Evolutionary conservation across 495 filamentous ascomycete genomes (phyloP), one percentile per base, ranked within the genome.

Genomic region (Neurospora sp.): DNA sequence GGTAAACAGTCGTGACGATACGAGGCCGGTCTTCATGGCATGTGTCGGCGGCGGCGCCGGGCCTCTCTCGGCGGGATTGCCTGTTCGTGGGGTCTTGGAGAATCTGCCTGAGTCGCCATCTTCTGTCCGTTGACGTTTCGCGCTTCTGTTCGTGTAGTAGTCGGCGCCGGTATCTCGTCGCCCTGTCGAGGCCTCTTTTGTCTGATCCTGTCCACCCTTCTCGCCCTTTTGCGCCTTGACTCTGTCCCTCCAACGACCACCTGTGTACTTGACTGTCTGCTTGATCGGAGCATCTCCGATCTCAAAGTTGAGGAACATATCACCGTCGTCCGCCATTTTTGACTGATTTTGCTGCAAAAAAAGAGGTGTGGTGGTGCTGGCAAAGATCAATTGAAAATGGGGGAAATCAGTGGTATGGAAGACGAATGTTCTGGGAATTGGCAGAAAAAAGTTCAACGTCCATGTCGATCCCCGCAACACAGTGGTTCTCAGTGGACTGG

Each of bases 1-100:
- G 4, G 94, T 91, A 82, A 97, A 98, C 5, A 99, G 85, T 31
- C 95, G 96, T 39, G 96, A 98, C 35, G 96, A 89, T 70, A 98
- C 87, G 69, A 82, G 80, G 54, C 82, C 81, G 20, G 81, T 78
- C 72, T 83, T 85, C 69, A 78, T 76, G 44, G 78, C 76, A 62
- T 81, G 71, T 70, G 75, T 77, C 23, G 77, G 80, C 2, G 54
- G 54, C 54, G 54, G 75, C 41, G 38, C 76, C 76, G 41, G 27
- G 74, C 35, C 31, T 49, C 71, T 72, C 75, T 71, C 69, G 73
- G 73, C 78, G 72, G 75, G 70, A 37, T 71, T 37, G 69, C 70
- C n/a, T 37, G 75, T 79, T 72, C 72, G 77, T 60, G 69, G 54
- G 6, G 75, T 69, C 73, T 71, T 77, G 72, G 71, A 54, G 37